A percentile compares a stretch with the other conserved stretches of the same genome.
phyloP scores from a whole-genome alignment of 1,284 basidiomycete species.

The Schizopora paradoxa region DNA sequence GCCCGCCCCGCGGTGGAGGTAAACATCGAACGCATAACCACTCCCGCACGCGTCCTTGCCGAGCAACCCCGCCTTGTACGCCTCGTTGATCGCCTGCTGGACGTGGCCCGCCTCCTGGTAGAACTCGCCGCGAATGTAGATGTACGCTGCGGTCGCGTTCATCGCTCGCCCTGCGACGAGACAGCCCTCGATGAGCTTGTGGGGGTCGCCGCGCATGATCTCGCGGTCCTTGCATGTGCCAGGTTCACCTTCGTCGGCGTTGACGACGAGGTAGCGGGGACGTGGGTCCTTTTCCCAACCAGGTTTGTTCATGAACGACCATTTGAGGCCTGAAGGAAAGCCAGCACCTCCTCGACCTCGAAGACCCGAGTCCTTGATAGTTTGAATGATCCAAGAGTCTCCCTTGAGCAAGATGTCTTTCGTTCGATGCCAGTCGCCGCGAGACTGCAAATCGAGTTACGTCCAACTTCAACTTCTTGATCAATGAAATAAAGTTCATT shows the following conservation, averaged over 20 bases:
- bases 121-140: slow-evolving; percentile 99
- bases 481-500: background rate
- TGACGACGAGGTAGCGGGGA: slow-evolving; percentile 95
- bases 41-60: slow-evolving; percentile 92
- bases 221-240: slow-evolving; percentile 99
- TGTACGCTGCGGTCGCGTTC: slow-evolving; percentile 98
- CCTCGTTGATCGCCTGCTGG: slow-evolving; percentile 92
- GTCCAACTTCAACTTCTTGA: background rate
- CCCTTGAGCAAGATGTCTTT: slow-evolving; percentile 95
- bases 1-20: slow-evolving; percentile 94
- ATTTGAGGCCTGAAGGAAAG: slow-evolving; percentile 96
- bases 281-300: slow-evolving; percentile 94
- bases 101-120: slow-evolving; percentile 92
- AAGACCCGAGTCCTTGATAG: slow-evolving; percentile 93
- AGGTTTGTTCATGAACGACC: slow-evolving; percentile 99
- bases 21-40: slow-evolving; percentile 94
- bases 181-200: slow-evolving; percentile 97
- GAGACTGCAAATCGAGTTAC: slow-evolving; percentile 44
- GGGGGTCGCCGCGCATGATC: slow-evolving; percentile 95
- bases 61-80: slow-evolving; percentile 88
- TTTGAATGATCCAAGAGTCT: slow-evolving; percentile 96
- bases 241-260: slow-evolving; percentile 98
- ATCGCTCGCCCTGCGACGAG: slow-evolving; percentile 96
- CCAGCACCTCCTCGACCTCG: slow-evolving; percentile 96
- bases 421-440: slow-evolving; percentile 97